These are phyloP conservation scores for Chiua virens DNA, from an alignment of 768 basidiomycete species.

Conservation along the genomic window DNA sequence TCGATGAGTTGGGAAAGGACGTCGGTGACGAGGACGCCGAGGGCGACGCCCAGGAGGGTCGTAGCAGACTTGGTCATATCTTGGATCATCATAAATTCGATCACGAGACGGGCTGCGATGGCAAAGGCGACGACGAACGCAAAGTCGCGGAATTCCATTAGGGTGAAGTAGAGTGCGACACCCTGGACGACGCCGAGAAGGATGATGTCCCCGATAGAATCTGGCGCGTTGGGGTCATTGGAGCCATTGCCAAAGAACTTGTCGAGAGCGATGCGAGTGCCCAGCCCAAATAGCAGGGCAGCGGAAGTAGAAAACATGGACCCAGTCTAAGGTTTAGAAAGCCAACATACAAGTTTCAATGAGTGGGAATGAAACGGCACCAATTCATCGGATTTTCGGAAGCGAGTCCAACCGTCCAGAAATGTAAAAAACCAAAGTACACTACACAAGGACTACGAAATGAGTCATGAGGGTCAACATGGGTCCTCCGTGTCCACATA, in stretches of 20 bases:
- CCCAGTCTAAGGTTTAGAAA: slow-evolving; percentile 22
- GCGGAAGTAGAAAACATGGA: slow-evolving; percentile 56
- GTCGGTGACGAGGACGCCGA: slow-evolving; percentile 73
- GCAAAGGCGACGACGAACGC: slow-evolving; percentile 56
- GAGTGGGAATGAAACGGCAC: slow-evolving; percentile 13
- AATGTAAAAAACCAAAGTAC: background rate
- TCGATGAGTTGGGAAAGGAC: slow-evolving; percentile 67
- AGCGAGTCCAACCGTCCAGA: background rate
- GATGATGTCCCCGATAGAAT: slow-evolving; percentile 55
- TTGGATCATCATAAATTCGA: slow-evolving; percentile 58
- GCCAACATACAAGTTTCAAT: slow-evolving; percentile 17
- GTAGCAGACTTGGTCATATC: slow-evolving; percentile 57
- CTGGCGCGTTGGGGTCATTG: slow-evolving; percentile 30
- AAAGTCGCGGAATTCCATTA: slow-evolving; percentile 52
- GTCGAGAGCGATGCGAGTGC: slow-evolving; percentile 69
- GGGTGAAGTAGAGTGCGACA: slow-evolving; percentile 67
- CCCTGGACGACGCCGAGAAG: slow-evolving; percentile 77
- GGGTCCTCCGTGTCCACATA: slow-evolving; percentile 64
- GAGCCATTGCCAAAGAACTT: slow-evolving; percentile 44
- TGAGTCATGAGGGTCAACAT: slow-evolving; percentile 5
- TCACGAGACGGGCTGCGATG: slow-evolving; percentile 59
- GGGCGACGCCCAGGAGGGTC: slow-evolving; percentile 62
- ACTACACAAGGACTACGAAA: no score
- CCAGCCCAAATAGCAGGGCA: slow-evolving; percentile 72
- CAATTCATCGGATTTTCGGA: background rate